Conservation (phyloP, 2,329 filamentous ascomycete species). For the Aspergillus luchuensis region DNA sequence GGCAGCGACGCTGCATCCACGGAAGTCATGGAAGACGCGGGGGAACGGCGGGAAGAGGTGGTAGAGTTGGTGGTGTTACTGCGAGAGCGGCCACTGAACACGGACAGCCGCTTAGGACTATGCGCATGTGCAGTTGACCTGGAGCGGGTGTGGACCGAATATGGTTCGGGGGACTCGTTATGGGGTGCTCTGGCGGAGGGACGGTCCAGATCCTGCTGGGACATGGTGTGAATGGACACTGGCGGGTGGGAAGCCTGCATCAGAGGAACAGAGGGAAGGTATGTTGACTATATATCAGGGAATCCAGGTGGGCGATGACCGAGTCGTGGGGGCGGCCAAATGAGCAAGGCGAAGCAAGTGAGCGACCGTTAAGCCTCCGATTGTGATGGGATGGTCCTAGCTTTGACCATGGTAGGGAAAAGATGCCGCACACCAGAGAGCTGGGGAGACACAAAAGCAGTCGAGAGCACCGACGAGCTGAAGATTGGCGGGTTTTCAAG, state of each 20-base stretch:
- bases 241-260: slow-evolving; percentile 19
- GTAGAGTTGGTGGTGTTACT: slow-evolving; percentile 55
- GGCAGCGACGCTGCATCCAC: slow-evolving; percentile 33
- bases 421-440: not conserved
- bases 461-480: not conserved
- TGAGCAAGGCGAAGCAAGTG: slow-evolving; percentile 4
- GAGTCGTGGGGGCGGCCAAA: not conserved
- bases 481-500: not conserved
- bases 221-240: slow-evolving; percentile 17
- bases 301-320: not conserved
- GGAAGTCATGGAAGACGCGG: slow-evolving; percentile 47
- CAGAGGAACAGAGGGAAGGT: not conserved
- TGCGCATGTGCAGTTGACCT: slow-evolving; percentile 39
- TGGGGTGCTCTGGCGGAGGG: slow-evolving; percentile 35
- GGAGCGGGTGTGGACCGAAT: slow-evolving; percentile 38
- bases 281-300: slow-evolving; percentile 5
- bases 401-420: slow-evolving; percentile 21
- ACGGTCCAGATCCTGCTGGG: slow-evolving; percentile 29
- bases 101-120: slow-evolving; percentile 43
- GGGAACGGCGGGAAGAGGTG: slow-evolving; percentile 48
- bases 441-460: not conserved
- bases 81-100: slow-evolving; percentile 43
- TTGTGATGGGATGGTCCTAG: slow-evolving; percentile 13
- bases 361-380: slow-evolving; percentile 20
- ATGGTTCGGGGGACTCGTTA: slow-evolving; percentile 34